Evolutionary conservation across 225 moss, liverwort and hornwort genomes (phyloP), one percentile per base, ranked within the genome.

Genomic region (Sphagnum contortum): DNA sequence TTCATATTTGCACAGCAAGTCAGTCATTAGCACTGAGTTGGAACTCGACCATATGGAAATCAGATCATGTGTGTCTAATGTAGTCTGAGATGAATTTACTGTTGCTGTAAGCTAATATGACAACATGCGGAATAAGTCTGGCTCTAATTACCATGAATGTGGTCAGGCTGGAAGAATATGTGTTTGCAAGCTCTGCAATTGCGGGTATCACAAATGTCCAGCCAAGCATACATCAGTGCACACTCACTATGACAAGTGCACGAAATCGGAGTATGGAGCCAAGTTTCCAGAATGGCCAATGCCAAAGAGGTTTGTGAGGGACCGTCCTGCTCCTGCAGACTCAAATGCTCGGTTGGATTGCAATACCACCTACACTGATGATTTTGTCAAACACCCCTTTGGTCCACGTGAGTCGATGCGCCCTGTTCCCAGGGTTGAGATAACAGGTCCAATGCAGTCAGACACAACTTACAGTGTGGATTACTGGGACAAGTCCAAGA

Each of bases 181-280:
- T n/a, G 12, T 86, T 7, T 86, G 86, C 29, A 80, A 77, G 0
- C 57, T 70, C n/a, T 86, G 86, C 48, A 86, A 79, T 12, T 86
- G 86, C 2, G 86, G 86, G 1, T 68, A 66, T 8, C 83, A 86
- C 71, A 82, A 83, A 4, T 86, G 86, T 11, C 86, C 83, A 0
- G 73, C 75, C 44, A 86, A 86, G 0, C 83, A 86, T 8, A 86
- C 86, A 8, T 86, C 83, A 0, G 64, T 83, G 0, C 57, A 71
- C 1, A 66, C 75, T 45, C 77, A 83, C 14, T 86, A 83, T 12
- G 72, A 75, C 0, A 58, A 68, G 2, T 63, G 74, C 3, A 80
- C 77, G 0, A 0, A 82, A 6, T 86, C 86, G 0, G 83, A 86
- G 1, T 83, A 86, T 7, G 69, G 63, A 0, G 77, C 82, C 6